Conservation (phyloP, 1,139 yeast species). For the Pichia kudriavzevii region DNA sequence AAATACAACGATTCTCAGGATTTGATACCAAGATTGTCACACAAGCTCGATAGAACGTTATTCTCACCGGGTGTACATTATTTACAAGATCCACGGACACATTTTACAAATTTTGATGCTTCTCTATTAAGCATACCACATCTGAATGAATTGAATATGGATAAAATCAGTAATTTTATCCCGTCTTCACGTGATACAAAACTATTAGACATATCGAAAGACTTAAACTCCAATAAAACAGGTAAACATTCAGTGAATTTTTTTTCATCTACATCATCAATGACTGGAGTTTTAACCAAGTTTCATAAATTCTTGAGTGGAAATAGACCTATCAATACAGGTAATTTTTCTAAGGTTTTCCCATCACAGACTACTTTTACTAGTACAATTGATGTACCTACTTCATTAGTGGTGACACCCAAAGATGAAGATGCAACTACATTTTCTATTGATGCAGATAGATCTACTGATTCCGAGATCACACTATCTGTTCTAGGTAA, state of each 20-base stretch:
- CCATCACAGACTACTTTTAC: slow-evolving; percentile 29
- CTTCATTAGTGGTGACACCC: slow-evolving; percentile 34
- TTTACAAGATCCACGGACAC: slow-evolving; percentile 67
- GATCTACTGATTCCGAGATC: slow-evolving; percentile 59
- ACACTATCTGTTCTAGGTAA: slow-evolving; percentile 75
- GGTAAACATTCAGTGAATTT: slow-evolving; percentile 31
- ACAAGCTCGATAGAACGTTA: slow-evolving; percentile 59
- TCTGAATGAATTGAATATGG: slow-evolving; percentile 63
- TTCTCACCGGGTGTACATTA: slow-evolving; percentile 83
- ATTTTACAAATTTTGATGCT: slow-evolving; percentile 64
- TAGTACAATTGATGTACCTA: slow-evolving; percentile 31
- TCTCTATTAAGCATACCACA: slow-evolving; percentile 53
- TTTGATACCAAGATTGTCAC: slow-evolving; percentile 43
- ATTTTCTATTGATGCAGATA: slow-evolving; percentile 67
- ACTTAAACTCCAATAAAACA: slow-evolving; percentile 17
- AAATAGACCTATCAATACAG: slow-evolving; percentile 42
- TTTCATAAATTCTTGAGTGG: slow-evolving; percentile 65
- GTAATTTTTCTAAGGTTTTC: slow-evolving; percentile 39
- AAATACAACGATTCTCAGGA: slow-evolving; percentile 12
- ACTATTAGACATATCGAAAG: slow-evolving; percentile 46
- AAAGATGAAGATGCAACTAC: slow-evolving; percentile 33
- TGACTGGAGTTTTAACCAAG: slow-evolving; percentile 71
- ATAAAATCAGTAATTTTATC: slow-evolving; percentile 45
- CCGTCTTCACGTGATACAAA: slow-evolving; percentile 60
- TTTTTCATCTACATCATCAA: slow-evolving; percentile 80